Base-by-base conservation (phyloP, 208 protist species). In the Trypanosoma platydactyli region DNA sequence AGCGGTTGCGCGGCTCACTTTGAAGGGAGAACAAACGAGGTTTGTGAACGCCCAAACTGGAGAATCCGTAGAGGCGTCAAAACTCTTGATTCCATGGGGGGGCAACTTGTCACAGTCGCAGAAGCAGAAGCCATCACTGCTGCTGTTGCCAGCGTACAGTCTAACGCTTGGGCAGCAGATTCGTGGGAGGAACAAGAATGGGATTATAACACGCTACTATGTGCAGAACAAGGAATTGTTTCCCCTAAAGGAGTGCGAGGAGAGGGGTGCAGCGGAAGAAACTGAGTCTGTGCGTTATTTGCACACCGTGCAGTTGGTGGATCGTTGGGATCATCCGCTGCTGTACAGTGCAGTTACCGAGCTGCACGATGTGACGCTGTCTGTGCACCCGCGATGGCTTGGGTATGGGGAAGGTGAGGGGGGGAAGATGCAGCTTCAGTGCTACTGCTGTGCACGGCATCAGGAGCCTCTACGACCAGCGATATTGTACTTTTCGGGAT, bases 131-230 rank as follows among this genome's bases (percentile, higher is more conserved):
- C n/a, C n/a, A n/a, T n/a, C n/a, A n/a, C n/a, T n/a, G n/a, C n/a
- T n/a, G n/a, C n/a, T 66, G 7, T 60, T 94, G 15, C 83, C 88
- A 1, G 81, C 88, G 12, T 84, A 84, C 62, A 70, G 68, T 56
- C 67, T 94, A 49, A 94, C 88, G 3, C 54, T 92, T n/a, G 88
- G 88, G 2, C 88, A 94, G 71, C 59, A 68, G 35, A 61, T 94
- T 44, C 55, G 41, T 52, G 40, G 57, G 18, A 41, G 25, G 9
- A 52, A 13, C 3, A 41, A 71, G 33, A 12, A 49, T 33, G 59
- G 27, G 59, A 6, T 22, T 22, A 30, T 51, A 46, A 45, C 9
- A 5, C 70, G 42, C 0, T 83, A 77, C 63, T 94, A 92, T 66
- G 88, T 94, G 52, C 64, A 63, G 29, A 35, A 61, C 9, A 94